Conservation (phyloP, 352 stramenopile genomes). For the Phytopythium vexans region DNA sequence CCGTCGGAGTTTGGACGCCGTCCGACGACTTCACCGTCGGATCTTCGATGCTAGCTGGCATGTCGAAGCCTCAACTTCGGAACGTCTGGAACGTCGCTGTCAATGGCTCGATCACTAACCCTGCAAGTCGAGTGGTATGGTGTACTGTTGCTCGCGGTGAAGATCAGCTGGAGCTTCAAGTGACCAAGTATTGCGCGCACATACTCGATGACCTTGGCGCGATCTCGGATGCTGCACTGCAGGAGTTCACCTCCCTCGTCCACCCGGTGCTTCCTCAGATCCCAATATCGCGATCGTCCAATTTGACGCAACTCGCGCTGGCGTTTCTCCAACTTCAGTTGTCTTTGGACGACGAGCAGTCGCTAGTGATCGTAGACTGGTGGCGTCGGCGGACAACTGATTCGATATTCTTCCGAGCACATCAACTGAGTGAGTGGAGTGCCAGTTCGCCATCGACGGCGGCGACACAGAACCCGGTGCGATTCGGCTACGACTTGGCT, state of each 20-base stretch:
- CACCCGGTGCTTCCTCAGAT: conserved; percentile 21
- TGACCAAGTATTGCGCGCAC: conserved; percentile 18
- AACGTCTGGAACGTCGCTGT: conserved; percentile 41
- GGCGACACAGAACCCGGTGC: conserved; percentile 23
- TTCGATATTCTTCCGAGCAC: conserved; percentile 45
- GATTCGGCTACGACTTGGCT: conserved; percentile 43
- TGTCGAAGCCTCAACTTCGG: conserved; percentile 20
- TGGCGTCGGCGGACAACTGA: conserved; percentile 26
- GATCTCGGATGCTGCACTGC: conserved; percentile 16
- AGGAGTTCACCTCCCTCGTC: conserved; percentile 26
- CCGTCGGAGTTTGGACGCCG: background rate
- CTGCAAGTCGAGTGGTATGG: conserved; percentile 38
- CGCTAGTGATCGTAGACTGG: conserved; percentile 34
- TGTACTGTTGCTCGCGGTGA: conserved; percentile 24
- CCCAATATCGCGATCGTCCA: conserved; percentile 22
- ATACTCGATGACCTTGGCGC: conserved; percentile 38
- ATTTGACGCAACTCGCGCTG: conserved; percentile 38
- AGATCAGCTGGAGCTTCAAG: background rate
- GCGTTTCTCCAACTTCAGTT: conserved; percentile 33
- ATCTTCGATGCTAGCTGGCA: background rate
- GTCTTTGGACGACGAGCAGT: conserved; percentile 19
- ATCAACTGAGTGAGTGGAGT: conserved; percentile 40
- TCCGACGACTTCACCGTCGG: conserved; percentile 10
- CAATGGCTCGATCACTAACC: conserved; percentile 44
- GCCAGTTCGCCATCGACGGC: background rate